These are phyloP conservation scores for Magnolia officinalis DNA, from an alignment of 164 flowering plant species.

Conservation along the genomic window DNA sequence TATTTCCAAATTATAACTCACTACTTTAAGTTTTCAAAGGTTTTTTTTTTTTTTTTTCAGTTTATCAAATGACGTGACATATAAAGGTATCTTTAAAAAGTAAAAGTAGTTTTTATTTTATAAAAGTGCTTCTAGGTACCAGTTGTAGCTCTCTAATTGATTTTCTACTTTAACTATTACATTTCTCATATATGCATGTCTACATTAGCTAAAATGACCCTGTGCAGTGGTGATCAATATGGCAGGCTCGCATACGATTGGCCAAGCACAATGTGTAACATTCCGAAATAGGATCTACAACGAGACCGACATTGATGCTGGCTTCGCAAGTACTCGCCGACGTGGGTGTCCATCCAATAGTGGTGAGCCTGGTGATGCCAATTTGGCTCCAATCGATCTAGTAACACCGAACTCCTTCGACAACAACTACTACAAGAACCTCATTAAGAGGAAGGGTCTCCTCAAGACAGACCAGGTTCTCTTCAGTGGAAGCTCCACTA, in stretches of 20 bases:
- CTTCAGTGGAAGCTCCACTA: constrained; percentile 18
- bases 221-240: no score
- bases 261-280: constrained; percentile 39
- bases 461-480: constrained; percentile 16
- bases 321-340: constrained; percentile 29
- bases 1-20: no score
- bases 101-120: no score
- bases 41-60: no score
- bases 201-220: no score
- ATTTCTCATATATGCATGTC: no score
- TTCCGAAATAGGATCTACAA: constrained; percentile 42
- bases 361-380: constrained; percentile 26
- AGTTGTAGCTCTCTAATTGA: no score
- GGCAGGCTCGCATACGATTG: constrained; percentile 46
- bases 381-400: constrained; percentile 43
- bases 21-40: no score
- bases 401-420: constrained; percentile 43
- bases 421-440: constrained; percentile 45
- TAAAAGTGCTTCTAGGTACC: no score
- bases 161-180: no score
- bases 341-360: constrained; percentile 26
- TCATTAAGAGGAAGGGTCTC: constrained; percentile 18
- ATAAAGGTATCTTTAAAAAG: no score
- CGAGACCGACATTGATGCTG: constrained; percentile 34
- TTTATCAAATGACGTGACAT: no score